phyloP scores from a whole-genome alignment of 768 basidiomycete species.

The Lentinula boryana region DNA sequence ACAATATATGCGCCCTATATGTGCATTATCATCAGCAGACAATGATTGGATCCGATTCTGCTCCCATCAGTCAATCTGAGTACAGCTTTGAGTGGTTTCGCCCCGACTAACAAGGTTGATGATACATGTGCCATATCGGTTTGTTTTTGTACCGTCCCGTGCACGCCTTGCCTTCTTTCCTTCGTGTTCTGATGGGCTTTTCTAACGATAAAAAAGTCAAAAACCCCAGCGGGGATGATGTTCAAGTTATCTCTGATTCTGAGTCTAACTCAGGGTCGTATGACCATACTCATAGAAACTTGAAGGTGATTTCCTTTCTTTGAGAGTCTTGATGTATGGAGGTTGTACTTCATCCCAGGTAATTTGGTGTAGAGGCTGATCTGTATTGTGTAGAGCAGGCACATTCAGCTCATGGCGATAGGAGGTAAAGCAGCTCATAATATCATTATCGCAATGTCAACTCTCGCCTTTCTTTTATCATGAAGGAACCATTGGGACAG shows the following conservation, averaged over 20 bases:
- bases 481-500: conserved; percentile 70
- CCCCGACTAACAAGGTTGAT: background rate
- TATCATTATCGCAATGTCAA: background rate
- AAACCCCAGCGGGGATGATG: background rate
- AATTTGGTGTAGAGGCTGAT: background rate
- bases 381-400: conserved; percentile 29
- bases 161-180: background rate
- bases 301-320: conserved; percentile 25
- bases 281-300: conserved; percentile 31
- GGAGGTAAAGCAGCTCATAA: conserved; percentile 23
- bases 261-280: background rate
- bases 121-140: background rate
- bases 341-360: background rate
- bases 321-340: background rate
- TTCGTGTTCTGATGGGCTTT: background rate
- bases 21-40: no score
- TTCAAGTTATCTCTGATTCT: background rate
- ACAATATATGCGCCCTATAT: no score
- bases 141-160: no score
- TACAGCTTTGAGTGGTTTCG: background rate
- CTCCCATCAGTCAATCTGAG: no score
- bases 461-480: background rate
- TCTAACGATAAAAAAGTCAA: background rate
- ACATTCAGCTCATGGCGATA: conserved; percentile 48
- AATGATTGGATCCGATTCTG: background rate